Evolutionary conservation across 345 rosid species (phyloP).

Genomic region (Dipteronia sinensis): DNA sequence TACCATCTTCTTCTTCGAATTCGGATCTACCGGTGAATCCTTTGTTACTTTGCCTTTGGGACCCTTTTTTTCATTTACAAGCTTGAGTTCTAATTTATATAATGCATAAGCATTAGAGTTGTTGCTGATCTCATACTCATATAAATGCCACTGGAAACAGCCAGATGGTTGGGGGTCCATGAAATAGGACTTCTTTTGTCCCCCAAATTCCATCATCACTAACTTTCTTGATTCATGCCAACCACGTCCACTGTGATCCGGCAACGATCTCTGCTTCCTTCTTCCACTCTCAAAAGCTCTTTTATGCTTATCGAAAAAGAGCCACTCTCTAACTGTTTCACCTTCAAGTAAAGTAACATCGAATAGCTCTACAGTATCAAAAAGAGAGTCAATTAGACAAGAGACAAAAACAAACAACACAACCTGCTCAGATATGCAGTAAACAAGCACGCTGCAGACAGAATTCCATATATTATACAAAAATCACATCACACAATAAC

Average conservation of each 20-base stretch:
- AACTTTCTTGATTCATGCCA: slow-evolving; percentile 97
- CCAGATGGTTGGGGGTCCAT: slow-evolving; percentile 93
- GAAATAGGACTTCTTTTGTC: slow-evolving; percentile 84
- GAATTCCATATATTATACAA: slow-evolving; percentile 3
- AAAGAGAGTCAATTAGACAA: slow-evolving; percentile 11
- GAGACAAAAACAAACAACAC: too few relatives aligned
- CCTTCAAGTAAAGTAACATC: slow-evolving; percentile 63
- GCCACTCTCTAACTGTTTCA: slow-evolving; percentile 83
- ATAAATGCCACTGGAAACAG: slow-evolving; percentile 79
- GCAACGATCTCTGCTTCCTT: slow-evolving; percentile 91
- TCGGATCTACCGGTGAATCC: slow-evolving; percentile 72
- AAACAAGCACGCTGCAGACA: not conserved
- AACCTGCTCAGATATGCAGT: too few relatives aligned
- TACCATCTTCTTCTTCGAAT: slow-evolving; percentile 82
- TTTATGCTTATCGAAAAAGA: slow-evolving; percentile 87
- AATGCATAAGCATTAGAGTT: slow-evolving; percentile 58
- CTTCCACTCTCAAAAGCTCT: slow-evolving; percentile 89
- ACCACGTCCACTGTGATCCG: slow-evolving; percentile 83
- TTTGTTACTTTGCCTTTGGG: slow-evolving; percentile 56
- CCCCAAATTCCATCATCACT: slow-evolving; percentile 73
- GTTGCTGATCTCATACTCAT: slow-evolving; percentile 54
- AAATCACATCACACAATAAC: not conserved
- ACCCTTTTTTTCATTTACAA: slow-evolving; percentile 59
- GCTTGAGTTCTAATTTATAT: slow-evolving; percentile 71
- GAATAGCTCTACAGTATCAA: slow-evolving; percentile 63